Evolutionary conservation across 106 monocot genomes (phyloP).

Genomic region (Phalaenopsis equestris): DNA sequence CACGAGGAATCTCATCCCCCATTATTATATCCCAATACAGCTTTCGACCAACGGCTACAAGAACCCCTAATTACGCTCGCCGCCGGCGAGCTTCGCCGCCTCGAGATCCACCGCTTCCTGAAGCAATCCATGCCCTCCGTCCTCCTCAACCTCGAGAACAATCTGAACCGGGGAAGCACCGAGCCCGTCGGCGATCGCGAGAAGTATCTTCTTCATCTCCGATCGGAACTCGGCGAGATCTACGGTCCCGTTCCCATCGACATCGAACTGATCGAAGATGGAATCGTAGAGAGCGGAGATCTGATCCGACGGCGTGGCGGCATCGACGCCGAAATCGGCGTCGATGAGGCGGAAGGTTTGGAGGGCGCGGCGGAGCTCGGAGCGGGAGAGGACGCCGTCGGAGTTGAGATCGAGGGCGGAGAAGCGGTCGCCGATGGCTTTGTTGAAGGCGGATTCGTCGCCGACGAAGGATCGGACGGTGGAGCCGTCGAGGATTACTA

Average conservation of each 20-base stretch:
- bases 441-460: conserved; percentile 40
- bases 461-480: conserved; percentile 49
- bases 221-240: conserved; percentile 40
- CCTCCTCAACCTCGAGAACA: conserved; percentile 43
- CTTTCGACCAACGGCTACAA: neutral
- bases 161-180: conserved; percentile 57
- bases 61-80: neutral
- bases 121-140: conserved; percentile 25
- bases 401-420: conserved; percentile 51
- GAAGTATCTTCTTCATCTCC: conserved; percentile 51
- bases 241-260: conserved; percentile 46
- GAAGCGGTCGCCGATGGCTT: conserved; percentile 41
- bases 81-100: conserved; percentile 35
- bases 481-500: conserved; percentile 52
- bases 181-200: conserved; percentile 62
- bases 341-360: conserved; percentile 62
- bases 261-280: conserved; percentile 70
- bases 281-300: conserved; percentile 68
- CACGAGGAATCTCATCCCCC: neutral
- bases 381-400: conserved; percentile 64
- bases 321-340: conserved; percentile 56
- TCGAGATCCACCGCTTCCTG: conserved; percentile 64
- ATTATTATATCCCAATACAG: neutral
- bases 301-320: conserved; percentile 39
- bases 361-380: conserved; percentile 55